Percentiles rank a stretch among this genome's conserved stretches.
phyloP scores from a whole-genome alignment of 495 filamentous ascomycete genomes.

The Neurospora pannonica region DNA sequence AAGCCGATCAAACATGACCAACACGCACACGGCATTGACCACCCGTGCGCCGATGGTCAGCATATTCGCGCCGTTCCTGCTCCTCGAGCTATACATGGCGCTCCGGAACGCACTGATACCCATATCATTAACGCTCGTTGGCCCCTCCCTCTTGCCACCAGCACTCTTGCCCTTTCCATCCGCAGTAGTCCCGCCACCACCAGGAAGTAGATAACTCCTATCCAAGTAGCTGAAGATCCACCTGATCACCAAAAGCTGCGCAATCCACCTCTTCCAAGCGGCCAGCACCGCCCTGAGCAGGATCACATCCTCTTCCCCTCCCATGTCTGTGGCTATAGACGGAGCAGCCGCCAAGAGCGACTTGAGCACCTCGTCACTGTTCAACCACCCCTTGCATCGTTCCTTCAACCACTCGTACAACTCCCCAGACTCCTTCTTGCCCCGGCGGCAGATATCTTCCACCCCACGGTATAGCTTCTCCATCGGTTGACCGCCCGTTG shows the following conservation, averaged over 20 bases:
- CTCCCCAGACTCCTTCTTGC: slow-evolving; percentile 43
- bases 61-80: slow-evolving; percentile 31
- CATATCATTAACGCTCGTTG: slow-evolving; percentile 43
- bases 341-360: slow-evolving; percentile 29
- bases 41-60: slow-evolving; percentile 44
- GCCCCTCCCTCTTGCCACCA: slow-evolving; percentile 26
- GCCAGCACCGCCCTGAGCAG: slow-evolving; percentile 54
- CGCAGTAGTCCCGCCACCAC: neutral
- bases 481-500: slow-evolving; percentile 41
- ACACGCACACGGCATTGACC: slow-evolving; percentile 61
- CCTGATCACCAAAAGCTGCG: slow-evolving; percentile 65
- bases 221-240: slow-evolving; percentile 91
- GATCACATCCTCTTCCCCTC: slow-evolving; percentile 47
- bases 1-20: slow-evolving; percentile 63
- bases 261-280: slow-evolving; percentile 71
- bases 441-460: slow-evolving; percentile 79
- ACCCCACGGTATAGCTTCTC: slow-evolving; percentile 85
- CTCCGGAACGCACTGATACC: slow-evolving; percentile 47
- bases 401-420: slow-evolving; percentile 53
- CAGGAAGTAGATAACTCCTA: slow-evolving; percentile 66
- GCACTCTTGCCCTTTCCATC: slow-evolving; percentile 20
- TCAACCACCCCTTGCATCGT: slow-evolving; percentile 55
- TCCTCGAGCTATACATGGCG: slow-evolving; percentile 45
- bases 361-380: slow-evolving; percentile 41
- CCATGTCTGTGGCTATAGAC: slow-evolving; percentile 14